Evolutionary conservation across 2,329 filamentous ascomycete species (phyloP).

Genomic region (Atkinsonella hypoxylon): DNA sequence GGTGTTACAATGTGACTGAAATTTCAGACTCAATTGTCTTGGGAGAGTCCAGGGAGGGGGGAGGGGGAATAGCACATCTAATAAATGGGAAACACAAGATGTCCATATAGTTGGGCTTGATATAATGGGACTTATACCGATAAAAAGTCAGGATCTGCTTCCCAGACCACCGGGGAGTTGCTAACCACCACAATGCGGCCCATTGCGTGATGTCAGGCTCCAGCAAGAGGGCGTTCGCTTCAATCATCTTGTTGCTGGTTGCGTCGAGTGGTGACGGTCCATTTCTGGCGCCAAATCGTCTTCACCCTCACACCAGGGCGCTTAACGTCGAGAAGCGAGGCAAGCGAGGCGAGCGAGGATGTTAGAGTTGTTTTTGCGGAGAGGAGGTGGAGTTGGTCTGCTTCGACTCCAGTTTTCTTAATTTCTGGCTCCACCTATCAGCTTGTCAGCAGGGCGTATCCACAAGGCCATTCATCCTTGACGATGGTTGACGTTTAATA

Average conservation of each 20-base stretch:
- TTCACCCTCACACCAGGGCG: neutral
- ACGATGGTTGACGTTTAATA: too few species aligned
- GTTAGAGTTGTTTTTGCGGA: neutral
- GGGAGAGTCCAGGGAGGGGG: neutral
- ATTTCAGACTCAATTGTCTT: neutral
- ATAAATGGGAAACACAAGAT: neutral
- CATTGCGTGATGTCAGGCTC: too few species aligned
- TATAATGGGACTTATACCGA: neutral
- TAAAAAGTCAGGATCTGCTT: neutral
- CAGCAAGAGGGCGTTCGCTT: neutral
- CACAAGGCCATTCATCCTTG: too few species aligned
- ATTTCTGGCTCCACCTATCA: neutral
- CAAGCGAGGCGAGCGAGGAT: too few species aligned
- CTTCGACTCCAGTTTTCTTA: neutral
- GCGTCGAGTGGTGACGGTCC: neutral
- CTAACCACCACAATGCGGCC: too few species aligned
- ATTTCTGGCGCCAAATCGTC: too few species aligned
- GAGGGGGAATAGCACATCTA: neutral
- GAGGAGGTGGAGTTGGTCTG: neutral
- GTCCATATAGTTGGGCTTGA: neutral
- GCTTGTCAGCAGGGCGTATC: too few species aligned
- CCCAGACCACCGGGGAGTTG: neutral
- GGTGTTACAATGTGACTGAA: neutral
- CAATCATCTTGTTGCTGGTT: neutral
- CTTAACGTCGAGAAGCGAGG: too few species aligned